A percentile compares a stretch with the other conserved stretches of the same genome.
Conservation (phyloP, 1,284 basidiomycete genomes). For the Porodaedalea pini region DNA sequence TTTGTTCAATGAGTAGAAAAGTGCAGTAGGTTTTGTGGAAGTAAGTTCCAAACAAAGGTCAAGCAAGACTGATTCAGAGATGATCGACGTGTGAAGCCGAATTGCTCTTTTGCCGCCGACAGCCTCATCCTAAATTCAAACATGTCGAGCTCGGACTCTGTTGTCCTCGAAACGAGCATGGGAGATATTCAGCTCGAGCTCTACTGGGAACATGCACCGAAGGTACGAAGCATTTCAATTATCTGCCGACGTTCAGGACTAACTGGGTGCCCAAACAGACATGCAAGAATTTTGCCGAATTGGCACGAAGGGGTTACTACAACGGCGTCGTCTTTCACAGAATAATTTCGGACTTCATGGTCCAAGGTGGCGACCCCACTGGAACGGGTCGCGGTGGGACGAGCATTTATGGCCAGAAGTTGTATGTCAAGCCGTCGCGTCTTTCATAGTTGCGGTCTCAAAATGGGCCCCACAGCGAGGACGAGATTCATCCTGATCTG, state of each 20-base stretch:
- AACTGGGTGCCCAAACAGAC: slow-evolving; percentile 49
- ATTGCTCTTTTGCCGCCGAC: not conserved
- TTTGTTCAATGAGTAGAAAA: not conserved
- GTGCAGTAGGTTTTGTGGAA: not conserved
- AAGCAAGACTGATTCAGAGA: too few relatives aligned
- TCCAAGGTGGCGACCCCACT: slow-evolving; percentile 91
- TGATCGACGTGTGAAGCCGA: not conserved
- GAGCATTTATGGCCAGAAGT: slow-evolving; percentile 89
- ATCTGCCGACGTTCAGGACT: slow-evolving; percentile 6
- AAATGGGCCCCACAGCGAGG: slow-evolving; percentile 41
- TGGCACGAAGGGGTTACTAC: slow-evolving; percentile 83
- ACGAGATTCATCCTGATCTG: slow-evolving; percentile 84
- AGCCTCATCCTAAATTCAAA: not conserved
- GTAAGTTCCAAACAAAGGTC: not conserved
- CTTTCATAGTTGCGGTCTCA: not conserved
- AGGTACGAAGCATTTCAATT: slow-evolving; percentile 43
- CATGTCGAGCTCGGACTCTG: slow-evolving; percentile 47
- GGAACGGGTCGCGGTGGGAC: slow-evolving; percentile 94
- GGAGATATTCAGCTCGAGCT: slow-evolving; percentile 88
- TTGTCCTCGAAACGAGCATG: slow-evolving; percentile 81
- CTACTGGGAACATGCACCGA: slow-evolving; percentile 88
- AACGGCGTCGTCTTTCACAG: slow-evolving; percentile 86
- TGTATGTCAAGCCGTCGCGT: slow-evolving; percentile 46
- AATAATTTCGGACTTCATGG: slow-evolving; percentile 93
- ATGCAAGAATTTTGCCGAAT: slow-evolving; percentile 90